Conservation (phyloP, 2,329 filamentous ascomycete species). For the Penicillium sp. region DNA sequence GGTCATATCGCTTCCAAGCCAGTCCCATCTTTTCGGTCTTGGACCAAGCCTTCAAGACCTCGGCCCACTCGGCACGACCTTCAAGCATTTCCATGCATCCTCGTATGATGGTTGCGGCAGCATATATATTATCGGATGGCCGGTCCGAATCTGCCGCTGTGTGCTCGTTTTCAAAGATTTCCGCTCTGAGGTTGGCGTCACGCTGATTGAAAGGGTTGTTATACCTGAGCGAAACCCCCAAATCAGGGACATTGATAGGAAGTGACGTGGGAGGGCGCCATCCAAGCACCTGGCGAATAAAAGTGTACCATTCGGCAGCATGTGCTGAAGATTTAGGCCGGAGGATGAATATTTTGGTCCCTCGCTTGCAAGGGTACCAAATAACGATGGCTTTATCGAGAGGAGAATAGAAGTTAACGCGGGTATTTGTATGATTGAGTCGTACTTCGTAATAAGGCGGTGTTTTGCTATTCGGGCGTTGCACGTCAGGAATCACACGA, state of each 20-base stretch:
- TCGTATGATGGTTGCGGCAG: slow-evolving; percentile 56
- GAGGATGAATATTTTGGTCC: slow-evolving; percentile 62
- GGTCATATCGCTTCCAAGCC: slow-evolving; percentile 68
- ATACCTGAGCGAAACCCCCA: slow-evolving; percentile 59
- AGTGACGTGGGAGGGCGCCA: slow-evolving; percentile 57
- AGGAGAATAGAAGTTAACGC: slow-evolving; percentile 63
- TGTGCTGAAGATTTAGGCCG: slow-evolving; percentile 60
- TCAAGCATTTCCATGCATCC: slow-evolving; percentile 60
- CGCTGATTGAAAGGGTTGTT: slow-evolving; percentile 59
- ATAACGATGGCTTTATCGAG: slow-evolving; percentile 67
- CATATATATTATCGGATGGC: slow-evolving; percentile 52
- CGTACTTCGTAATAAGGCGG: slow-evolving; percentile 58
- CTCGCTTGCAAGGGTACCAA: slow-evolving; percentile 55
- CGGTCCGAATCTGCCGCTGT: slow-evolving; percentile 38
- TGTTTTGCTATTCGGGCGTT: slow-evolving; percentile 53
- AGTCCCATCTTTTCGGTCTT: slow-evolving; percentile 60
- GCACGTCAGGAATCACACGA: slow-evolving; percentile 61
- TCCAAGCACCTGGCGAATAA: slow-evolving; percentile 60
- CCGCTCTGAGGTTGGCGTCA: slow-evolving; percentile 39
- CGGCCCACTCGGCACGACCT: slow-evolving; percentile 57
- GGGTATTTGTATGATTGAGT: slow-evolving; percentile 53
- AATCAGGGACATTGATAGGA: slow-evolving; percentile 62
- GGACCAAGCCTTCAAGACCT: slow-evolving; percentile 60
- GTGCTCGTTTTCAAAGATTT: slow-evolving; percentile 47
- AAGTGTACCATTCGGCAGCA: slow-evolving; percentile 68